A percentile compares a stretch with the other conserved stretches of the same genome.
These are phyloP conservation scores for Rhynchosporium graminicola DNA, from an alignment of 2,329 filamentous ascomycete species.

Conservation along the genomic window DNA sequence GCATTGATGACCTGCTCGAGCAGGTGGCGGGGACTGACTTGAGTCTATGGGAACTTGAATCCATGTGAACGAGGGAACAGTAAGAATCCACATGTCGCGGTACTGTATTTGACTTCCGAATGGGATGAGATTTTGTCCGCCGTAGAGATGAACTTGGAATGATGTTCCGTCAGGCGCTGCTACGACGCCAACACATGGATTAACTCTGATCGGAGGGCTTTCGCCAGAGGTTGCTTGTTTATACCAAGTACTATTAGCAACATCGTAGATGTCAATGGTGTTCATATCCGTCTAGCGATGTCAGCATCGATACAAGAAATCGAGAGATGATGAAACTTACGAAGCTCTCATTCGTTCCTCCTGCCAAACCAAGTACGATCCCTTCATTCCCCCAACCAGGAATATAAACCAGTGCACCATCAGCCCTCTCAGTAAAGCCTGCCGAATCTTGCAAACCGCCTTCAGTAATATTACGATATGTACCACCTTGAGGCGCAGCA, in stretches of 20 bases:
- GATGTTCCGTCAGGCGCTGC: constrained; percentile 71
- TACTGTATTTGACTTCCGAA: constrained; percentile 59
- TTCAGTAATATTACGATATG: constrained; percentile 73
- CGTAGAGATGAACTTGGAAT: constrained; percentile 78
- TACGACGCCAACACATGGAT: constrained; percentile 70
- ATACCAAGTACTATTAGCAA: constrained; percentile 70
- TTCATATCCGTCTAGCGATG: constrained; percentile 59
- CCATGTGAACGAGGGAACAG: constrained; percentile 73
- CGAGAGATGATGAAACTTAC: constrained; percentile 43
- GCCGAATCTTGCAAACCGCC: constrained; percentile 66
- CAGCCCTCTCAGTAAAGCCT: constrained; percentile 72
- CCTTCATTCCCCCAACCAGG: constrained; percentile 73
- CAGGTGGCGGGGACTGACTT: constrained; percentile 56
- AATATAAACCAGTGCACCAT: constrained; percentile 71
- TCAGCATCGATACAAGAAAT: constrained; percentile 8
- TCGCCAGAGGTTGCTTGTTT: constrained; percentile 68
- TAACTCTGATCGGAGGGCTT: constrained; percentile 65
- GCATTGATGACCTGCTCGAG: constrained; percentile 68
- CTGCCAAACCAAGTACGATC: constrained; percentile 70
- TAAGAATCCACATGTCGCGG: constrained; percentile 74
- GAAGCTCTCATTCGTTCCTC: constrained; percentile 69
- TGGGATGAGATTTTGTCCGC: constrained; percentile 71
- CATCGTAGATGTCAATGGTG: constrained; percentile 75
- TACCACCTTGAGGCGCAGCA: constrained; percentile 61
- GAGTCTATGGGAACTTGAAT: constrained; percentile 58